phyloP scores from a whole-genome alignment of 1,139 yeast species.

The Hansenula sp. region DNA sequence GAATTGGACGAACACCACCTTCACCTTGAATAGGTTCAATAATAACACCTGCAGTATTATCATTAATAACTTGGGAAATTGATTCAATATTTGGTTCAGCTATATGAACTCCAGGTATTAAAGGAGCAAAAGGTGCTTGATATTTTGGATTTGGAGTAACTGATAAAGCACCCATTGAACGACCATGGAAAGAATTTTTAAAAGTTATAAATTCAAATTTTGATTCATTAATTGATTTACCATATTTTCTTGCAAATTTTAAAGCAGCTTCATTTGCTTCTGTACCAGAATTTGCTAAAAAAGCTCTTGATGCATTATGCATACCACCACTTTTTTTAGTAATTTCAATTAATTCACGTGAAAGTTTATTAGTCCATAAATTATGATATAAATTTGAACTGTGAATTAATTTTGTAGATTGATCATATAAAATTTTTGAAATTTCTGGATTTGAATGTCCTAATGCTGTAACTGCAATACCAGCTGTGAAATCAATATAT shows the following conservation, averaged over 20 bases:
- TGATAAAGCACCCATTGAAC: constrained; percentile 89
- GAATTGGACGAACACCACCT: constrained; percentile 82
- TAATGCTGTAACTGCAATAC: constrained; percentile 92
- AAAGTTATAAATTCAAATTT: constrained; percentile 83
- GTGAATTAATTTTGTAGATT: constrained; percentile 71
- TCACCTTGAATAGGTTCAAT: constrained; percentile 98
- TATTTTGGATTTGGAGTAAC: constrained; percentile 92
- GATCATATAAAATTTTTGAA: constrained; percentile 65
- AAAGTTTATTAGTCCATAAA: constrained; percentile 76
- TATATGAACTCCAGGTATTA: constrained; percentile 75
- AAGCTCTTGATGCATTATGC: constrained; percentile 77
- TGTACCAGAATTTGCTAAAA: constrained; percentile 88
- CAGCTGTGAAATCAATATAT: constrained; percentile 89
- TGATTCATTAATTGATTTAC: constrained; percentile 46
- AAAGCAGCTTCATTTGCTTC: constrained; percentile 98
- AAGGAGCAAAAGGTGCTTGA: constrained; percentile 84
- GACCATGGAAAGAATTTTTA: constrained; percentile 87
- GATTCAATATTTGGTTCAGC: constrained; percentile 58
- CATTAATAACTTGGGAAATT: constrained; percentile 54
- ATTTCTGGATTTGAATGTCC: constrained; percentile 83
- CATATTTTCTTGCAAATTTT: constrained; percentile 89
- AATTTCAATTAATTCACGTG: constrained; percentile 62
- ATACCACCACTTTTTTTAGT: constrained; percentile 75
- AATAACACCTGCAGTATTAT: constrained; percentile 85
- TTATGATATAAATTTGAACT: constrained; percentile 84